These are phyloP conservation scores for Fusarium avenaceum DNA, from an alignment of 2,329 filamentous ascomycete species.

Conservation along the genomic window DNA sequence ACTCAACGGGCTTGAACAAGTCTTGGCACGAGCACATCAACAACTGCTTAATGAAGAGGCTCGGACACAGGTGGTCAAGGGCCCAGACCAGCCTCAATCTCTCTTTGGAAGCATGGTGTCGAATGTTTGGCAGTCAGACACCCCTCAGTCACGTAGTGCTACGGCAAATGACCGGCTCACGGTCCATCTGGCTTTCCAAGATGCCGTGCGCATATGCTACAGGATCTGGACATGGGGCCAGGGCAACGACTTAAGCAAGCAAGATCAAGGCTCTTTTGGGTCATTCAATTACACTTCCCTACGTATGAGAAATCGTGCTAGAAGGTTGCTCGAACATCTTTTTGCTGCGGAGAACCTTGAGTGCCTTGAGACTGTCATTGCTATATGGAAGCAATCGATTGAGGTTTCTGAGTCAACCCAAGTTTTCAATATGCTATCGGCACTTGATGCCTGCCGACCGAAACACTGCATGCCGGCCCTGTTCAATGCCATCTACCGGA, in stretches of 20 bases:
- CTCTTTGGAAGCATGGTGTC: slow-evolving; percentile 97
- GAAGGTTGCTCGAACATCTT: slow-evolving; percentile 90
- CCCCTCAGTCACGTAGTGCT: slow-evolving; percentile 79
- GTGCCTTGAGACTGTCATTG: slow-evolving; percentile 90
- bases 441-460: slow-evolving; percentile 89
- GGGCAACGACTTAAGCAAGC: slow-evolving; percentile 67
- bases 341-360: slow-evolving; percentile 94
- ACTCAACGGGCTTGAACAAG: slow-evolving; percentile 92
- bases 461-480: slow-evolving; percentile 93
- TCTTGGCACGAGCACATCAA: slow-evolving; percentile 88
- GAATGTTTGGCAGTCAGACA: slow-evolving; percentile 86
- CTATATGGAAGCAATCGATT: slow-evolving; percentile 77
- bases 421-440: slow-evolving; percentile 88
- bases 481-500: slow-evolving; percentile 95
- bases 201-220: slow-evolving; percentile 92
- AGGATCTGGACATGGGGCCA: slow-evolving; percentile 95
- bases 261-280: slow-evolving; percentile 77
- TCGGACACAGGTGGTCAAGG: slow-evolving; percentile 76
- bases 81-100: slow-evolving; percentile 84
- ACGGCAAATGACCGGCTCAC: slow-evolving; percentile 95
- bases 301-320: slow-evolving; percentile 89
- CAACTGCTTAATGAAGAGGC: slow-evolving; percentile 82
- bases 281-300: slow-evolving; percentile 93
- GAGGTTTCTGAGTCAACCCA: slow-evolving; percentile 67
- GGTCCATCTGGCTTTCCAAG: slow-evolving; percentile 95